These are phyloP conservation scores for Salvia splendens DNA, from an alignment of 257 asterid species.

Conservation along the genomic window DNA sequence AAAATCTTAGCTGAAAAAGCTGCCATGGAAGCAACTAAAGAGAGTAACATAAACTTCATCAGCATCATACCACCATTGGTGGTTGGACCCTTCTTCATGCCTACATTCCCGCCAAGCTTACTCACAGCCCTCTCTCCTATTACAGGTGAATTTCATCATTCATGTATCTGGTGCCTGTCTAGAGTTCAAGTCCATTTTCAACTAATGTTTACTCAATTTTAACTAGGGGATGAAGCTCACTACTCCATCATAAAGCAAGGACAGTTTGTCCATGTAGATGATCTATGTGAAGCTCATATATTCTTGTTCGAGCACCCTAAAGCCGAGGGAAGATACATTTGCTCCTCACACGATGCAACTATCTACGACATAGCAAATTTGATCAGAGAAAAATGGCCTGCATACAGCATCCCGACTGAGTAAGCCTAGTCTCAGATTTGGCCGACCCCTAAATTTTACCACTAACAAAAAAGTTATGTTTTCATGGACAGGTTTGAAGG, in stretches of 20 bases:
- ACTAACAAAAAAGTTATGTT: constrained; percentile 18
- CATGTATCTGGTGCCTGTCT: neutral
- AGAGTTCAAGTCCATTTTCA: neutral
- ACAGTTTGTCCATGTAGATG: constrained; percentile 83
- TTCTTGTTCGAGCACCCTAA: constrained; percentile 83
- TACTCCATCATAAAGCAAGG: constrained; percentile 86
- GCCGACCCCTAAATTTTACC: neutral
- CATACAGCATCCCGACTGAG: constrained; percentile 75
- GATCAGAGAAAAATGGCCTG: constrained; percentile 80
- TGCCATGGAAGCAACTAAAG: constrained; percentile 64
- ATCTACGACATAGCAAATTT: constrained; percentile 63
- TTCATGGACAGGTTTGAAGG: constrained; percentile 66
- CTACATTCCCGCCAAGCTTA: constrained; percentile 88
- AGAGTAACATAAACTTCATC: constrained; percentile 59
- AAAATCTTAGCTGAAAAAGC: constrained; percentile 81
- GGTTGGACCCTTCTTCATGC: constrained; percentile 82
- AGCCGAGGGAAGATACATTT: constrained; percentile 78
- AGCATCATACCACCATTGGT: constrained; percentile 82
- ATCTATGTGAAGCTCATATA: constrained; percentile 84
- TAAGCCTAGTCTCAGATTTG: constrained; percentile 33
- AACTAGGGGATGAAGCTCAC: constrained; percentile 75
- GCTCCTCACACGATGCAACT: constrained; percentile 82
- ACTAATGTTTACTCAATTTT: constrained; percentile 11
- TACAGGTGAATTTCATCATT: constrained; percentile 60
- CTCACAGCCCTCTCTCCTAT: constrained; percentile 81